Evolutionary conservation across 768 basidiomycete genomes (phyloP), one percentile per base, ranked within the genome.

Genomic region (Russula olivacea): DNA sequence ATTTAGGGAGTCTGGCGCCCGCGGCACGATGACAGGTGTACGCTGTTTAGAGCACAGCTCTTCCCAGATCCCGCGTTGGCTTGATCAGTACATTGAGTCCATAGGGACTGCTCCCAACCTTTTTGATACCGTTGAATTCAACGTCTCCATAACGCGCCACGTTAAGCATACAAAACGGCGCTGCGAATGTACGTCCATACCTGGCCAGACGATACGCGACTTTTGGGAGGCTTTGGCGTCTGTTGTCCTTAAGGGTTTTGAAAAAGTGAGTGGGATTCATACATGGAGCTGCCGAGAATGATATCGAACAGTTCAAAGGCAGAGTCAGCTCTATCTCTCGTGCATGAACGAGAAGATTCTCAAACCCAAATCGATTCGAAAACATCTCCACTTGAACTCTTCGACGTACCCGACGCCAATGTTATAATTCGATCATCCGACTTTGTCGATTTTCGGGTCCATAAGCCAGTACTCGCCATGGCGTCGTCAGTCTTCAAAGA

Each of bases 361-460:
- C 32, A 48, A 61, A 6, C 17, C 23, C 25, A 30, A 56, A 14
- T 41, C 3, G 21, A 34, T 28, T 14, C n/a, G 23, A 25, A 1
- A 17, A 23, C 19, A 1, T 17, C 8, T 28, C 40, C 25, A 21
- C 19, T 23, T 3, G 53, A 45, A 47, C 17, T 25, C 15, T 25
- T 38, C 1, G 41, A 60, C 11, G 2, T 53, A 17, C 30, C 51
- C 8, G 59, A 54, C 8, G 51, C 59, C 14, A 36, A 45, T 53
- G 9, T 60, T 17, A 53, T 60, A 15, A 17, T 60, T 5, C 59
- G 23, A 15, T 60, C 59, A 14, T 45, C 41, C 3, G 61, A 61
- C 38, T 8, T 12, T 4, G 28, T 49, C 53, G 2, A 50, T 30
- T 61, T 61, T 10, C 61, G 54, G 1, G 48, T 61, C n/a, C 60